Evolutionary conservation across 148 eudicot species (phyloP), one percentile per base, ranked within the genome.

Genomic region (Spergularia bocconei): DNA sequence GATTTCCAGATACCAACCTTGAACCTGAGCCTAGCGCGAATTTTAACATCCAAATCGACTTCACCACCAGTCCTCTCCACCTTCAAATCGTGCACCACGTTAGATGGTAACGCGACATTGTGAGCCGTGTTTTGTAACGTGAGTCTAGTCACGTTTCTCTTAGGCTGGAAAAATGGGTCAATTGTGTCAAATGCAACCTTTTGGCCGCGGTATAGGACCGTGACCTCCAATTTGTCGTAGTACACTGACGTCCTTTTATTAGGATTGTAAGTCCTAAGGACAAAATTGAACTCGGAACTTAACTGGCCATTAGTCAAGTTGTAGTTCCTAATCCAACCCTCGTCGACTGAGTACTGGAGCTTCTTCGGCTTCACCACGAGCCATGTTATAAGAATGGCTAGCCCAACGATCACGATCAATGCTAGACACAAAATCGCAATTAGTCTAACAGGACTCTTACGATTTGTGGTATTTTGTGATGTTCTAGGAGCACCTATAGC

Each of bases 1-100:
- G 89, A 84, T 72, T 89, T 91, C 82, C 86, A 90, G 14, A 64
- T 50, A 6, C 97, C 94, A 16, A 87, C 89, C 85, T 85, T 91
- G 48, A 85, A 77, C 83, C 87, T 74, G 15, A 91, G 71, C 79
- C 77, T 89, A 1, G 79, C 92, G 77, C 63, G 78, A 20, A 91
- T 23, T 10, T 69, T 78, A 60, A 91, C 75, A 12, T 85, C 87
- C 64, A 91, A 50, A 20, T 87, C 88, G 21, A 88, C 79, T 36
- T 79, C 73, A 36, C 94, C 94, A 0, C 84, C 77, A 0, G 82
- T 77, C 70, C 84, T 84, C 79, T 90, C 92, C 23, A 76, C 76
- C 80, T 69, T 83, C 71, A 91, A 4, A 47, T 85, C 81, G 15
- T 71, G 67, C 4, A 77, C 87, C 47, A 21, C 74, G 2, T 66